A percentile compares a stretch with the other conserved stretches of the same genome.
These are phyloP conservation scores for Elaeagnus macrophylla DNA, from an alignment of 306 rosid species.

Conservation along the genomic window DNA sequence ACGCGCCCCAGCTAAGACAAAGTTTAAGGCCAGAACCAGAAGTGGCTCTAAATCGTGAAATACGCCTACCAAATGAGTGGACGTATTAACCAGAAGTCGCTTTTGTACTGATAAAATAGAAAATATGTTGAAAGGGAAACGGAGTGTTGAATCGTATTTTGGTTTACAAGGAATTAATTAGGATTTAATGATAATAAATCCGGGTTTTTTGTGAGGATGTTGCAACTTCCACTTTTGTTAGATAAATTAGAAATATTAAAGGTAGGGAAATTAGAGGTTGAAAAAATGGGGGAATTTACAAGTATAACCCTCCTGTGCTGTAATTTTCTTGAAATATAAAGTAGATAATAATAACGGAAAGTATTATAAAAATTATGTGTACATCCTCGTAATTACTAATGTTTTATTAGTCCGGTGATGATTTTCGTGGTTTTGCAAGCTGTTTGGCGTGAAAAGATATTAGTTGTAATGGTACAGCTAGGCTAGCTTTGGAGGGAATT, in stretches of 20 bases:
- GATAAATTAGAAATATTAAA: constrained; percentile 12
- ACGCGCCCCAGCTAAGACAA: constrained; percentile 44
- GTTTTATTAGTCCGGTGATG: too few relatives aligned
- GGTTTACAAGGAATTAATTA: constrained; percentile 13
- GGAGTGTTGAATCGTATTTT: constrained; percentile 22
- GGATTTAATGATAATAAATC: constrained; percentile 43
- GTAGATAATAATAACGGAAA: too few relatives aligned
- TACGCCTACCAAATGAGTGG: constrained; percentile 77
- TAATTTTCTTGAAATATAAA: too few relatives aligned
- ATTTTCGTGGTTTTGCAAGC: too few relatives aligned
- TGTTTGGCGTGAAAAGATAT: too few relatives aligned
- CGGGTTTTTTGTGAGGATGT: constrained; percentile 26
- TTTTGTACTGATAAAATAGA: background rate
- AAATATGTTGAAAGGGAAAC: constrained; percentile 13
- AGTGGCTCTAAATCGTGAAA: constrained; percentile 37
- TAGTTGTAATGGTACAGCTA: too few relatives aligned
- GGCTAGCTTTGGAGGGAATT: too few relatives aligned
- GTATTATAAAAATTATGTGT: too few relatives aligned
- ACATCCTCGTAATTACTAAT: too few relatives aligned
- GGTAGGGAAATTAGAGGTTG: constrained; percentile 6
- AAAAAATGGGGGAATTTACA: constrained; percentile 12
- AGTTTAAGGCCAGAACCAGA: constrained; percentile 37
- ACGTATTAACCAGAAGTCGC: constrained; percentile 36
- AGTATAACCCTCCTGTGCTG: too few relatives aligned
- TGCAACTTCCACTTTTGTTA: constrained; percentile 13